These are phyloP conservation scores for Citrullus mucosospermus DNA, from an alignment of 306 rosid genomes.

Conservation along the genomic window DNA sequence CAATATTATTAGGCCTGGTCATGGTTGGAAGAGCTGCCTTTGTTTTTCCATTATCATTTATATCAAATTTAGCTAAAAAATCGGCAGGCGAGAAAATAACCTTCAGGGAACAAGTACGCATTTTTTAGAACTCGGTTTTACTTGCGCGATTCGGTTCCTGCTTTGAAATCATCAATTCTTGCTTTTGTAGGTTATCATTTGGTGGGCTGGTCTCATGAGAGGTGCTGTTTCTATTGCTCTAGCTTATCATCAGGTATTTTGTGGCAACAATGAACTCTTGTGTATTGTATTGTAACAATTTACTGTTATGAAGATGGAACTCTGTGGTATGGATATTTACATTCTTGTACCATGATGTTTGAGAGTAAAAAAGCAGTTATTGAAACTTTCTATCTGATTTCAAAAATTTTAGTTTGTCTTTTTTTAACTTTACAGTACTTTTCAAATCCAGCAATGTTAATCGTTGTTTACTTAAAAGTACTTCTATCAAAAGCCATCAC, in stretches of 20 bases:
- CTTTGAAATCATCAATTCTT: not conserved
- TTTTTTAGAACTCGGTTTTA: slow-evolving; percentile 3
- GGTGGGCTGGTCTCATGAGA: slow-evolving; percentile 99
- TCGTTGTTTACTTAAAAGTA: no score
- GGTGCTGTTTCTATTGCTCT: slow-evolving; percentile 98
- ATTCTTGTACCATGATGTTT: no score
- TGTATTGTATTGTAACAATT: not conserved
- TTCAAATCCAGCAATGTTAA: no score
- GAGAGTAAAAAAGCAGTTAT: no score
- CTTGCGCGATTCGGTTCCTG: not conserved
- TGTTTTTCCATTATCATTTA: slow-evolving; percentile 76
- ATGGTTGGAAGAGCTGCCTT: slow-evolving; percentile 87
- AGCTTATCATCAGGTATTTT: slow-evolving; percentile 80
- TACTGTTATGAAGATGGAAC: not conserved
- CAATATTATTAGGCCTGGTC: slow-evolving; percentile 57
- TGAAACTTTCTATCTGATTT: not conserved
- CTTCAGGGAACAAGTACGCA: slow-evolving; percentile 60
- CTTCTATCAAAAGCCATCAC: not conserved
- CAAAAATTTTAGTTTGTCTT: no score
- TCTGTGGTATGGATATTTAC: no score
- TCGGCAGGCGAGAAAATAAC: slow-evolving; percentile 27
- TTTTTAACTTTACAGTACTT: no score
- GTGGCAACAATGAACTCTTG: not conserved
- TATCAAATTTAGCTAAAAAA: slow-evolving; percentile 63
- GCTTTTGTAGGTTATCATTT: slow-evolving; percentile 55